A percentile compares a stretch with the other conserved stretches of the same genome.
These are phyloP conservation scores for Moesziomyces parantarcticus DNA, from an alignment of 1,284 basidiomycete genomes.

Conservation along the genomic window DNA sequence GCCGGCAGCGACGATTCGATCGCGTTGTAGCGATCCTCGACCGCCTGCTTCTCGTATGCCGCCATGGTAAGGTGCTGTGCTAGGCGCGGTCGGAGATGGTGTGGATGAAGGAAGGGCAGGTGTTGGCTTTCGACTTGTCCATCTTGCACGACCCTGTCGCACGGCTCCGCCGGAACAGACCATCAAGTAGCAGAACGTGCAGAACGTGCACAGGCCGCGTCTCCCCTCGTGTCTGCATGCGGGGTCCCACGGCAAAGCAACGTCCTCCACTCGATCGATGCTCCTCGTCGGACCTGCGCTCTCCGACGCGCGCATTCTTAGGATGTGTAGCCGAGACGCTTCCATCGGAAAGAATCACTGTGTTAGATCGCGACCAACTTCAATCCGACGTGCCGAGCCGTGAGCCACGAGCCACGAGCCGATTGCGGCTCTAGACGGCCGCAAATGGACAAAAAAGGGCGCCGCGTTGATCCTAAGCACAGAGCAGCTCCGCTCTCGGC, in stretches of 20 bases:
- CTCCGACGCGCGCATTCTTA: neutral
- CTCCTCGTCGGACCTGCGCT: neutral
- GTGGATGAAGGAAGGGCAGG: neutral
- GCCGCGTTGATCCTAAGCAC: neutral
- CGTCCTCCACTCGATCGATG: neutral
- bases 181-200: too few species aligned
- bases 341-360: too few species aligned
- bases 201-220: neutral
- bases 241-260: neutral
- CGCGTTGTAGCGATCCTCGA: constrained; percentile 36
- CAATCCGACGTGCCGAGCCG: neutral
- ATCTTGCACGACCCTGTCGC: too few species aligned
- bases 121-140: neutral
- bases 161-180: too few species aligned
- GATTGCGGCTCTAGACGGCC: neutral
- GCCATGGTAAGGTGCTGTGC: constrained; percentile 15
- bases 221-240: neutral
- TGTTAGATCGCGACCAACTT: neutral
- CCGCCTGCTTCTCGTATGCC: constrained; percentile 17
- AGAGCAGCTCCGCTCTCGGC: too few species aligned
- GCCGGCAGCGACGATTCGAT: constrained; percentile 17
- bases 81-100: neutral
- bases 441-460: neutral
- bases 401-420: too few species aligned
- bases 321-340: neutral